phyloP scores from a whole-genome alignment of 805 yeast genomes.

The Lipomyces spencermartinsiae region DNA sequence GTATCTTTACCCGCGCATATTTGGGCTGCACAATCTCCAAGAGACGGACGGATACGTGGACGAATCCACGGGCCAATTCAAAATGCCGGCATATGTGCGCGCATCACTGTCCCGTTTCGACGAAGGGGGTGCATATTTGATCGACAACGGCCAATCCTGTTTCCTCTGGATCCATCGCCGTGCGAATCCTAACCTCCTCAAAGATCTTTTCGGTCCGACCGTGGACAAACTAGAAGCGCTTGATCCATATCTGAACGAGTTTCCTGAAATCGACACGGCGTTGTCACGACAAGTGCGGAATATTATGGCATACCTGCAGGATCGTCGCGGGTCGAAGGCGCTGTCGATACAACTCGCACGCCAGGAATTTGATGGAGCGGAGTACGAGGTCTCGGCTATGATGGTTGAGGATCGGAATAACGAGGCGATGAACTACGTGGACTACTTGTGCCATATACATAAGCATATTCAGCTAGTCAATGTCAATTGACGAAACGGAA shows the following conservation, averaged over 20 bases:
- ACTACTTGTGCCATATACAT: constrained; percentile 72
- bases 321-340: constrained; percentile 49
- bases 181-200: constrained; percentile 68
- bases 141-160: constrained; percentile 69
- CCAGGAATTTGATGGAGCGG: constrained; percentile 67
- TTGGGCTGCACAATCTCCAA: constrained; percentile 69
- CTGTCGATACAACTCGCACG: constrained; percentile 66
- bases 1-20: constrained; percentile 79
- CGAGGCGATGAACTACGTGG: constrained; percentile 65
- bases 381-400: constrained; percentile 60
- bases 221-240: constrained; percentile 51
- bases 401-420: constrained; percentile 75
- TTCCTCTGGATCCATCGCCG: constrained; percentile 72
- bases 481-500: neutral
- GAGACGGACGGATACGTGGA: constrained; percentile 61
- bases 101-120: constrained; percentile 53
- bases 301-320: constrained; percentile 62
- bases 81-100: constrained; percentile 57
- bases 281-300: constrained; percentile 72
- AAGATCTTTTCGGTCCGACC: constrained; percentile 76
- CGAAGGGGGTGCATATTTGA: constrained; percentile 76
- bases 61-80: constrained; percentile 48
- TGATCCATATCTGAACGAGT: constrained; percentile 57
- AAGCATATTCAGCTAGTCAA: constrained; percentile 48
- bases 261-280: constrained; percentile 74